phyloP scores from a whole-genome alignment of 306 rosid species.

The Quercus glauca region DNA sequence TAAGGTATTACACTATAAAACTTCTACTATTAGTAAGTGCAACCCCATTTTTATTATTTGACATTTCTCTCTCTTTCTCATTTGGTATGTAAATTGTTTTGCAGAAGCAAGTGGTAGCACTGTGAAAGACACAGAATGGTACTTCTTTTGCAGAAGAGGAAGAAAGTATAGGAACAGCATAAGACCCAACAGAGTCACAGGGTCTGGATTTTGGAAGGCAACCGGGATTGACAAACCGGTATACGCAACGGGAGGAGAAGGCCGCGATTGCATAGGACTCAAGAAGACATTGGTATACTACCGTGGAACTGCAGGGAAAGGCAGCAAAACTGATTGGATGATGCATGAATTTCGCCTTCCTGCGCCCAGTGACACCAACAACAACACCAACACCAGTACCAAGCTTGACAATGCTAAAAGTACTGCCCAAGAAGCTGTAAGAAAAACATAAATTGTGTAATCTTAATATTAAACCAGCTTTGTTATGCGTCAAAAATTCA shows the following conservation, averaged over 20 bases:
- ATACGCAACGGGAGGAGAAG: slow-evolving; percentile 43
- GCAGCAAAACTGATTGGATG: slow-evolving; percentile 98
- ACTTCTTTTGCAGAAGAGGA: slow-evolving; percentile 85
- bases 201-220: slow-evolving; percentile 94
- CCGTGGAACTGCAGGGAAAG: slow-evolving; percentile 88
- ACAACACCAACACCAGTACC: neutral
- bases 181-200: slow-evolving; percentile 83
- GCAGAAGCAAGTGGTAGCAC: slow-evolving; percentile 34
- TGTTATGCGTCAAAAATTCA: neutral
- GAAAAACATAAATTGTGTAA: neutral
- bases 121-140: slow-evolving; percentile 64
- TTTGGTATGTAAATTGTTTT: neutral
- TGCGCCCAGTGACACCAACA: slow-evolving; percentile 2
- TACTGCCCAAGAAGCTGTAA: slow-evolving; percentile 60
- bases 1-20: too few relatives aligned
- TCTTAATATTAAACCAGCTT: neutral
- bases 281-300: slow-evolving; percentile 88
- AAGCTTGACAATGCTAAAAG: slow-evolving; percentile 1
- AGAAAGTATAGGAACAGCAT: slow-evolving; percentile 88
- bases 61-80: neutral
- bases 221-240: slow-evolving; percentile 64
- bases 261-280: slow-evolving; percentile 64
- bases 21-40: too few relatives aligned
- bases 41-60: too few relatives aligned
- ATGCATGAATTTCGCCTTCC: slow-evolving; percentile 98